A percentile compares a stretch with the other conserved stretches of the same genome.
Conservation (phyloP, 1,139 yeast species). For the Hansenula sp. region DNA sequence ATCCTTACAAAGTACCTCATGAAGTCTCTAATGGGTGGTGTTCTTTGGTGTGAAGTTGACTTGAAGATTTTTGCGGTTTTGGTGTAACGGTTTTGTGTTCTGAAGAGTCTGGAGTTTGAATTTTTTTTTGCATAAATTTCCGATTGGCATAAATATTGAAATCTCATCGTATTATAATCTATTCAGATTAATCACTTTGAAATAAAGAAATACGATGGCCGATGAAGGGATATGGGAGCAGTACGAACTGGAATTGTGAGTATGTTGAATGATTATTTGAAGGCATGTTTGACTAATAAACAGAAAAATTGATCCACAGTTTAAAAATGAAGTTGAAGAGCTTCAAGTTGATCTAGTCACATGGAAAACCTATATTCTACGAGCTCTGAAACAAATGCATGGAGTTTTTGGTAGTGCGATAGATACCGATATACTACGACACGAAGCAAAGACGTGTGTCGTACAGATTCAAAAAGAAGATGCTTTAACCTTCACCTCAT, state of each 20-base stretch:
- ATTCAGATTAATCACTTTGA: no score
- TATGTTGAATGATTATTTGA: neutral
- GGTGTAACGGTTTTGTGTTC: neutral
- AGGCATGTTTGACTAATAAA: slow-evolving; percentile 1
- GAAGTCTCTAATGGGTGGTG: neutral
- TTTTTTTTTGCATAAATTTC: neutral
- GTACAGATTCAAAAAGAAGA: slow-evolving; percentile 27
- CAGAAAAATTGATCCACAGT: slow-evolving; percentile 10
- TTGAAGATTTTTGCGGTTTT: neutral
- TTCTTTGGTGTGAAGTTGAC: neutral
- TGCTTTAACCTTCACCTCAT: slow-evolving; percentile 24
- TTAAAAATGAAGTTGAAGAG: slow-evolving; percentile 17
- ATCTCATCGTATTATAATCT: no score
- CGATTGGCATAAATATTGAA: no score
- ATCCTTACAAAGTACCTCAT: slow-evolving; percentile 6
- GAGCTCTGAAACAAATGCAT: slow-evolving; percentile 30
- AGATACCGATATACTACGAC: slow-evolving; percentile 26
- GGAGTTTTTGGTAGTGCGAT: slow-evolving; percentile 36
- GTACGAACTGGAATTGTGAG: slow-evolving; percentile 12
- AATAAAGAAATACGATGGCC: neutral
- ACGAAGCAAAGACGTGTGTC: slow-evolving; percentile 21
- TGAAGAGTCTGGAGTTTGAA: neutral
- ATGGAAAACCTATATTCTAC: slow-evolving; percentile 32
- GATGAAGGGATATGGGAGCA: slow-evolving; percentile 7
- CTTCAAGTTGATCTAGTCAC: slow-evolving; percentile 28